Conservation (phyloP, 768 basidiomycete genomes). For the Boletus tomentosulus region DNA sequence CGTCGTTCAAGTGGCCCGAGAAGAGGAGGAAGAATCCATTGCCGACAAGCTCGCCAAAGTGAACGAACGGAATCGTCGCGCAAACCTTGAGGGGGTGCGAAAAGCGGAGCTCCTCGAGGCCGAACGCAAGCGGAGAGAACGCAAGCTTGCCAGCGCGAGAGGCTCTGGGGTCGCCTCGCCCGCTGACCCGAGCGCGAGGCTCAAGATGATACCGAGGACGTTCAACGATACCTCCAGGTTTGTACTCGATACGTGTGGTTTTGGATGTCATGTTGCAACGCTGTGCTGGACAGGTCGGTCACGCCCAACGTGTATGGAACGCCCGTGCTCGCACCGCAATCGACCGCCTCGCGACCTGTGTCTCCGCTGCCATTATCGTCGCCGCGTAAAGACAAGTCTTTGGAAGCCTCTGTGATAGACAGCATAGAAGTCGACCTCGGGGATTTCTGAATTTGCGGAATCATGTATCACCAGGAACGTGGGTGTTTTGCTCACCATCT, state of each 20-base stretch:
- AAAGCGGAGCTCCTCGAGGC: conserved; percentile 67
- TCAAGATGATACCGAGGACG: conserved; percentile 60
- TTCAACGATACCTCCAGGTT: conserved; percentile 63
- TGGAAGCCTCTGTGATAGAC: conserved; percentile 58
- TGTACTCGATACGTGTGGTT: conserved; percentile 12
- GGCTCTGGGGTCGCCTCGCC: conserved; percentile 38
- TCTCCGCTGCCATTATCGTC: conserved; percentile 33
- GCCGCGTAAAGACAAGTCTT: conserved; percentile 34
- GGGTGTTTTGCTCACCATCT: background rate
- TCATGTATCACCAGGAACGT: conserved; percentile 1
- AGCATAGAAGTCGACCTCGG: conserved; percentile 74
- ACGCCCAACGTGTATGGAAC: conserved; percentile 52
- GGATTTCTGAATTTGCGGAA: conserved; percentile 50
- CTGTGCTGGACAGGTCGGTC: conserved; percentile 25
- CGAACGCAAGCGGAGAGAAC: conserved; percentile 67
- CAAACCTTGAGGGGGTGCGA: conserved; percentile 76
- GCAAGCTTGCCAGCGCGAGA: conserved; percentile 48
- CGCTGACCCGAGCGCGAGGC: conserved; percentile 59
- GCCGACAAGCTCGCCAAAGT: conserved; percentile 64
- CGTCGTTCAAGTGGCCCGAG: conserved; percentile 14
- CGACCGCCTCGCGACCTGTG: conserved; percentile 29
- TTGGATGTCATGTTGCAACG: conserved; percentile 13
- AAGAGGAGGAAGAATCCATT: conserved; percentile 30
- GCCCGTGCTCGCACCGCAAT: conserved; percentile 34
- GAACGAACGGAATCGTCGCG: conserved; percentile 86